Evolutionary conservation across 2,329 filamentous ascomycete species (phyloP), one percentile per base, ranked within the genome.

Genomic region (Orbilia ellipsospora): DNA sequence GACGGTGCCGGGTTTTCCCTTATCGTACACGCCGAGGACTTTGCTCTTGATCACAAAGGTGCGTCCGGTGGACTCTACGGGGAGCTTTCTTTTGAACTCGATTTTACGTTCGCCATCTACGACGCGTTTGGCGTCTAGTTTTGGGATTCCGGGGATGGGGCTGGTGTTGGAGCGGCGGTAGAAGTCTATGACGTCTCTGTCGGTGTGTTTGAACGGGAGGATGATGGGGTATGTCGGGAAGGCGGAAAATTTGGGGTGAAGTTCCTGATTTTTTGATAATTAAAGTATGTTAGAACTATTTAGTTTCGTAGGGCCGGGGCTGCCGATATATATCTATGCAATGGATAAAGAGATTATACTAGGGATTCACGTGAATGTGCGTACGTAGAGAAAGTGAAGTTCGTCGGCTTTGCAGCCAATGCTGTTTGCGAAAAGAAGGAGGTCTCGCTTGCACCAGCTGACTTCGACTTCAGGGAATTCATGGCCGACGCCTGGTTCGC

Each of bases 171-270:
- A 87, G 6, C 67, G 66, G 60, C 89, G 89, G 83, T 94, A 94
- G 84, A 96, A 96, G 85, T 95, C 92, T 79, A 93, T 87, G 62
- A 94, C 90, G 80, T 96, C 93, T 80, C 90, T 87, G 62, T 88
- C 85, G 73, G 87, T 88, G 79, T 89, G 87, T 83, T 96, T 96
- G 88, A 96, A 96, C 48, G 91, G 89, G 51, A 96, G 88, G 80
- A 95, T 88, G 78, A 94, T 87, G 18, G 92, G 88, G 82, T 96
- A 96, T 51, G 93, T 96, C 16, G 94, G 94, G 83, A 97, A 97
- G 80, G 92, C 91, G 77, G 90, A 84, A 82, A 97, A 97, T 72
- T 91, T 87, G 54, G 93, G 92, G 82, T 97, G 90, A 62, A 96
- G 88, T 84, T 97, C 94, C 92, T 94, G 78, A 28, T n/a, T 8